Evolutionary conservation across 495 filamentous ascomycete species (phyloP), one percentile per base, ranked within the genome.

Genomic region (Neurospora cerealis): DNA sequence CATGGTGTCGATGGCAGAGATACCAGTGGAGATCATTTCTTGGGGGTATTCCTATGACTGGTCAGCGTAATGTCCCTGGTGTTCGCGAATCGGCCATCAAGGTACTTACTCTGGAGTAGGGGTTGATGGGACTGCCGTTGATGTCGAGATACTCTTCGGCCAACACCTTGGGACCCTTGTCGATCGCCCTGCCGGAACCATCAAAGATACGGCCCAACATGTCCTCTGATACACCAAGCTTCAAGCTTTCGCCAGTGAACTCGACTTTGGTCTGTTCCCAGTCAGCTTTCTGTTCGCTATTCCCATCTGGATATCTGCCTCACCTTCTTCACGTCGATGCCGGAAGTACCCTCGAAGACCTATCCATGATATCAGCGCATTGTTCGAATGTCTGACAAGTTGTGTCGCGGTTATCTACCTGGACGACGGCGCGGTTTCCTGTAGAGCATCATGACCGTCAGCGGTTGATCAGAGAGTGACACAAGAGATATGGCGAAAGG

Each of bases 21-120:
- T 99, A 89, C 96, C 96, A 72, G 96, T 99, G 11, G 95, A 94
- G 78, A 99, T 98, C 94, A 99, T 99, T 84, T 99, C 96, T 86
- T 98, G 95, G 81, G 96, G 96, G 81, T 99, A 99, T 62, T 96
- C 93, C 93, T 96, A 74, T 54, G 19, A 66, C 32, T 24, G 75
- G 41, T 81, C 73, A 74, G 73, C 54, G 15, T 78, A 41, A 73
- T 42, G 42, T 21, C 66, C 42, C 19, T 41, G 19, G 69, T 69
- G 32, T 32, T 28, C 62, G 21, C 24, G 11, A 34, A 39, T 15
- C 17, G 54, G 37, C 40, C 17, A 21, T 17, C 70, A 36, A 70
- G 40, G 24, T 41, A 75, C 89, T 79, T 86, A 96, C 95, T 86
- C 96, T 90, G 42, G 94, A 94, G 85, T 97, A 98, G 62, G 96